Conservation (phyloP, 345 rosid genomes). For the Hirschfeldia incana region DNA sequence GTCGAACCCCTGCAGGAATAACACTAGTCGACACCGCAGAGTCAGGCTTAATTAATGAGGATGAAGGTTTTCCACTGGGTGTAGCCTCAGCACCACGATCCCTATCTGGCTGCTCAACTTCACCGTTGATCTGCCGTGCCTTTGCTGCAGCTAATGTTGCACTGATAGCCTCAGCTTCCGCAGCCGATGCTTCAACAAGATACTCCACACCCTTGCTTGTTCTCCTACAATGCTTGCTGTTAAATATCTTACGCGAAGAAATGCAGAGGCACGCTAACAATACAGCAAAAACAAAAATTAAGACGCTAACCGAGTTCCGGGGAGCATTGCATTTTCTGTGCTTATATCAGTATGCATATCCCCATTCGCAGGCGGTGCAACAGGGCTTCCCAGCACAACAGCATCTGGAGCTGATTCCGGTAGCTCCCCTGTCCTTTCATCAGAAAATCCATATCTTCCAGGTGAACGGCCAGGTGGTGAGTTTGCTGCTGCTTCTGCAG, state of each 20-base stretch:
- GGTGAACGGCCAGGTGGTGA: conserved; percentile 55
- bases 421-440: conserved; percentile 81
- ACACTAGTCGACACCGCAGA: conserved; percentile 59
- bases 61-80: conserved; percentile 82
- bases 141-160: conserved; percentile 98
- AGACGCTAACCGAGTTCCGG: conserved; percentile 66
- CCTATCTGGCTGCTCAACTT: conserved; percentile 82
- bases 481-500: conserved; percentile 86
- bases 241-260: conserved; percentile 9
- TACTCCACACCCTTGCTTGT: conserved; percentile 88
- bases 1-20: conserved; percentile 79
- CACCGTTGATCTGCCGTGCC: conserved; percentile 93
- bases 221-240: conserved; percentile 58
- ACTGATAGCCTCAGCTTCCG: conserved; percentile 97
- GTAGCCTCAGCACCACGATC: conserved; percentile 93
- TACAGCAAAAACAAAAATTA: neutral
- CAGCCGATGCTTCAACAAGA: conserved; percentile 97
- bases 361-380: conserved; percentile 93
- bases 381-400: conserved; percentile 89
- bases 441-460: conserved; percentile 78
- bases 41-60: conserved; percentile 70
- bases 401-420: conserved; percentile 68
- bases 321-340: conserved; percentile 87
- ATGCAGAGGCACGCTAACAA: neutral
- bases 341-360: conserved; percentile 92